These are phyloP conservation scores for Helotiales sp. DNA, from an alignment of 2,329 filamentous ascomycete genomes.

Conservation along the genomic window DNA sequence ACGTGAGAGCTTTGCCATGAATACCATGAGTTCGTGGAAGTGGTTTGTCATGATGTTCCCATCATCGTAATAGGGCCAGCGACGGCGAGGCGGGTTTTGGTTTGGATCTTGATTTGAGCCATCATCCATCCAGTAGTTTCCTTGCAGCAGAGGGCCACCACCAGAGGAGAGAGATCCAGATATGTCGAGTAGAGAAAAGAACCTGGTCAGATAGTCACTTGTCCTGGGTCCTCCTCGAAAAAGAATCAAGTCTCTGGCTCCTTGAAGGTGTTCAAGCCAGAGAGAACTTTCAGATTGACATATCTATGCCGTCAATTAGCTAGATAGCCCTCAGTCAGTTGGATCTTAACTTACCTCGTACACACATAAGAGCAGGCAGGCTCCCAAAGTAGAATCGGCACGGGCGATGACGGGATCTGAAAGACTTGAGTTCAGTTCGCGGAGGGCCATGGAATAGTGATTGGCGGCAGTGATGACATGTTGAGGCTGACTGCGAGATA, in stretches of 20 bases:
- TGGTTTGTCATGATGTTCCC: constrained; percentile 35
- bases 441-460: constrained; percentile 39
- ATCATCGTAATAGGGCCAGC: constrained; percentile 42
- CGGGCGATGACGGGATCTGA: constrained; percentile 36
- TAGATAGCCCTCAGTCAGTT: too few relatives aligned
- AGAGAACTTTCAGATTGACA: constrained; percentile 37
- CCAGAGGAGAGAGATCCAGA: constrained; percentile 39
- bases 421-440: constrained; percentile 35
- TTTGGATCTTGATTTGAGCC: constrained; percentile 14
- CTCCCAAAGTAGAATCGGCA: constrained; percentile 38
- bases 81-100: constrained; percentile 7
- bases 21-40: constrained; percentile 41
- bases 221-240: constrained; percentile 39
- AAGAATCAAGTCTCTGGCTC: constrained; percentile 40
- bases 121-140: constrained; percentile 41
- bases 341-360: constrained; percentile 36
- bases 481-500: constrained; percentile 35
- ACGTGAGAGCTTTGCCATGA: constrained; percentile 39
- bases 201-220: constrained; percentile 39
- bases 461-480: constrained; percentile 37
- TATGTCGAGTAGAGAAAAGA: constrained; percentile 41
- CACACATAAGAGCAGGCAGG: constrained; percentile 41
- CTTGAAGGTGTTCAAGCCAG: constrained; percentile 41
- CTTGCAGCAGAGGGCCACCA: constrained; percentile 38
- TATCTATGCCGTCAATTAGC: constrained; percentile 30